Evolutionary conservation across 768 basidiomycete genomes (phyloP), one percentile per base, ranked within the genome.

Genomic region (Lentinula sp.): DNA sequence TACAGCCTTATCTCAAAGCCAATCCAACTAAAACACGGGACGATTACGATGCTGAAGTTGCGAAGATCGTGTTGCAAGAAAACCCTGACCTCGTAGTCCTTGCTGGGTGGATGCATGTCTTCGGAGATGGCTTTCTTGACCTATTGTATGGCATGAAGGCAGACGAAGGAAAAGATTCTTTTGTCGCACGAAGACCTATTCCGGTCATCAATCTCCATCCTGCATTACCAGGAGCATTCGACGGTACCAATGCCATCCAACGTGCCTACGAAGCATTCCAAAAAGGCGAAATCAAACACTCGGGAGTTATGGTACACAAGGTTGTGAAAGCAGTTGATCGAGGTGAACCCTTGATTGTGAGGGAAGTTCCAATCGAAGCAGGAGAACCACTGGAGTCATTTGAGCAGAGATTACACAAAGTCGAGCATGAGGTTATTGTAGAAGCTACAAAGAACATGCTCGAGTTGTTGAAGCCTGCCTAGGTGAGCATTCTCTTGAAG

Each of bases 61-160:
- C 92, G 7, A 74, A 81, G 35, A 80, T 85, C 57, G 85, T 93
- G 3, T 68, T 89, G 5, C 69, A 73, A 28, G 82, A 77, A 18
- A 73, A 75, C 35, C 96, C 96, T 0, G 92, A 98, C 72, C 71
- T 96, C 28, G 83, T 98, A 52, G 91, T 98, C 6, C 80, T 98
- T n/a, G 97, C 96, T 0, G 97, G 97, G 0, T 99, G 94, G 93
- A 98, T 99, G 96, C 95, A 98, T 68, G 92, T 98, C 67, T 80
- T 98, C 61, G 86, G 88, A 61, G 87, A 91, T 57, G 76, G 75
- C 0, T 98, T 98, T 72, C 73, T 98, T 62, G 83, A 91, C 18
- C 78, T 85, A 35, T 70, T 92, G 55, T 76, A 80, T 52, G 82
- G 82, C 6, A 67, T 72, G 16, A 70, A 70, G 57, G 65, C 65